phyloP scores from a whole-genome alignment of 176 grass and related monocot species.

The Stipa capillata region DNA sequence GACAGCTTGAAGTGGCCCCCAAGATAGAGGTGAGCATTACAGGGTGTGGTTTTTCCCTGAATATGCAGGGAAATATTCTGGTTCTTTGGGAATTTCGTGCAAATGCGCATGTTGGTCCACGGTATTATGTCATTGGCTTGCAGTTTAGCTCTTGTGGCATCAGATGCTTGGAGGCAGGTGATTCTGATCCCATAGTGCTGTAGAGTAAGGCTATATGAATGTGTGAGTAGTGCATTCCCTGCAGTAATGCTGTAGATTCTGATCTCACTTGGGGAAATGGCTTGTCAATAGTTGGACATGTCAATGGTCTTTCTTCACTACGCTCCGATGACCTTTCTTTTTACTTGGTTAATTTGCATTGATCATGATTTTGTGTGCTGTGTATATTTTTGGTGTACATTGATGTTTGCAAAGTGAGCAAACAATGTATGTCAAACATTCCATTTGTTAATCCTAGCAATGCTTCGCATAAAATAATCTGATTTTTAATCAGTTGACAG shows the following conservation, averaged over 20 bases:
- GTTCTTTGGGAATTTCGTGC: not conserved
- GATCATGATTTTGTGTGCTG: not conserved
- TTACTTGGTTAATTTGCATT: not conserved
- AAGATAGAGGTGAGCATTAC: constrained; percentile 37
- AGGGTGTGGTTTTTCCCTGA: constrained; percentile 10
- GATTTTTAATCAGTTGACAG: not conserved
- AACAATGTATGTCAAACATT: not conserved
- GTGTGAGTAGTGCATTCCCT: not conserved
- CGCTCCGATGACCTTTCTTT: not conserved
- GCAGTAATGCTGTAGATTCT: no score
- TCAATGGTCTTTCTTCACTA: constrained; percentile 1
- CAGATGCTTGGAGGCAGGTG: constrained; percentile 15
- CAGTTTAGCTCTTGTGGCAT: constrained; percentile 9
- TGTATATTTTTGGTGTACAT: not conserved
- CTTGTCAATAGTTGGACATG: not conserved
- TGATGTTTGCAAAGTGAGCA: not conserved
- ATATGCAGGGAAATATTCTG: constrained; percentile 38
- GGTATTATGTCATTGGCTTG: not conserved
- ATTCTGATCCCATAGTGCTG: constrained; percentile 28
- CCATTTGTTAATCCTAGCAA: not conserved
- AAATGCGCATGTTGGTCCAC: not conserved
- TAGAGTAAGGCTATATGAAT: not conserved
- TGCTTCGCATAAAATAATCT: constrained; percentile 7
- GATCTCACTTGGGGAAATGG: constrained; percentile 12
- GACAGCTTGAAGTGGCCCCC: not conserved